These are phyloP conservation scores for Vigna unguiculata DNA, from an alignment of 306 rosid species.

Conservation along the genomic window DNA sequence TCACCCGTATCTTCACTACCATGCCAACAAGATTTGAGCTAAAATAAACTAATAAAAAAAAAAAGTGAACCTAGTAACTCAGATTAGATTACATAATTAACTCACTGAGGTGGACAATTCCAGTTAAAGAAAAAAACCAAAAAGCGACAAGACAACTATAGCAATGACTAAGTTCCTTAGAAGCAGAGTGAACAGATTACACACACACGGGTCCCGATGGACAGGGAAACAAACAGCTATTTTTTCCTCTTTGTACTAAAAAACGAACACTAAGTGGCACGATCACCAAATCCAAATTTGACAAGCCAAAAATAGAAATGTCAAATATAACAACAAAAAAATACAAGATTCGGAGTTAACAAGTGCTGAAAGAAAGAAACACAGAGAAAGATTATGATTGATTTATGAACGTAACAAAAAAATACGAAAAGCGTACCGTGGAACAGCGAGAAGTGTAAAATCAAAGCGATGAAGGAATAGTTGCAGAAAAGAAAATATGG, in stretches of 20 bases:
- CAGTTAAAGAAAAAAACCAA: constrained; percentile 5
- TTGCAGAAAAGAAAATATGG: constrained; percentile 13
- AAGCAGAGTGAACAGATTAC: no score
- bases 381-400: background rate
- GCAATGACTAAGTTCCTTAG: background rate
- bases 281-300: constrained; percentile 22
- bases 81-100: constrained; percentile 13
- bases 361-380: background rate
- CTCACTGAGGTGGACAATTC: background rate
- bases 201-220: background rate
- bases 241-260: constrained; percentile 24
- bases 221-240: constrained; percentile 1
- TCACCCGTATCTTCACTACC: background rate
- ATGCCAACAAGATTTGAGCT: background rate
- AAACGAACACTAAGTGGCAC: background rate
- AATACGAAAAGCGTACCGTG: background rate
- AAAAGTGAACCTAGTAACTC: background rate
- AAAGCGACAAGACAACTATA: constrained; percentile 5
- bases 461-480: background rate
- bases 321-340: background rate
- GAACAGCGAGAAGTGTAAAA: background rate
- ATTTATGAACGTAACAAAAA: background rate
- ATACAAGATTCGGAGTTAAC: background rate
- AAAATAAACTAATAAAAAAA: background rate
- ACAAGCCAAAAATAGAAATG: constrained; percentile 20